phyloP scores from a whole-genome alignment of 345 rosid genomes.

The Aurinia saxatilis region DNA sequence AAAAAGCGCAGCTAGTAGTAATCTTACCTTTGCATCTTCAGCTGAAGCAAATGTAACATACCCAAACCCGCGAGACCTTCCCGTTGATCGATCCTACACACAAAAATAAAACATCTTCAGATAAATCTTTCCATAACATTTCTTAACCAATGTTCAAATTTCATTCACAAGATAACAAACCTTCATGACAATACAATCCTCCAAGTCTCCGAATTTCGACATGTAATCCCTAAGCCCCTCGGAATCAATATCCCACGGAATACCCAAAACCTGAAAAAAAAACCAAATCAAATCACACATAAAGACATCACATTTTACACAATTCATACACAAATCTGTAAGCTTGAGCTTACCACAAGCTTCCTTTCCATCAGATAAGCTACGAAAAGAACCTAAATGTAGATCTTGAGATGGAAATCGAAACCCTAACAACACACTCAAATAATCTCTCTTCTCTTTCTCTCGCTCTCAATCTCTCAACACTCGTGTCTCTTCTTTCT shows the following conservation, averaged over 20 bases:
- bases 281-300: neutral
- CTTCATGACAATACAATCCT: slow-evolving; percentile 99
- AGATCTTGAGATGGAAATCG: slow-evolving; percentile 16
- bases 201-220: slow-evolving; percentile 88
- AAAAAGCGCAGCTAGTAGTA: neutral
- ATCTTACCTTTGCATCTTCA: slow-evolving; percentile 74
- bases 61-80: slow-evolving; percentile 98
- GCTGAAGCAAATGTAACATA: slow-evolving; percentile 74
- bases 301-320: neutral
- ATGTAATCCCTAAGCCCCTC: slow-evolving; percentile 88
- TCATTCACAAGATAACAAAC: slow-evolving; percentile 43
- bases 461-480: slow-evolving; percentile 46
- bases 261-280: slow-evolving; percentile 60
- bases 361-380: slow-evolving; percentile 52
- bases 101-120: slow-evolving; percentile 11
- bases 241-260: slow-evolving; percentile 95
- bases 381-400: neutral
- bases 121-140: neutral
- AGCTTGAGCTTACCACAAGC: slow-evolving; percentile 66
- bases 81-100: slow-evolving; percentile 76
- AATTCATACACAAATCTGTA: neutral
- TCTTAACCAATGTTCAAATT: neutral
- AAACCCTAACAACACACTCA: slow-evolving; percentile 45
- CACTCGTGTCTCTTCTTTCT: slow-evolving; percentile 53
- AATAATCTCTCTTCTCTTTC: slow-evolving; percentile 21